Percentiles rank a stretch among this genome's conserved stretches.
phyloP scores from a whole-genome alignment of 2,329 filamentous ascomycete species.

The Pezicula radicicola region DNA sequence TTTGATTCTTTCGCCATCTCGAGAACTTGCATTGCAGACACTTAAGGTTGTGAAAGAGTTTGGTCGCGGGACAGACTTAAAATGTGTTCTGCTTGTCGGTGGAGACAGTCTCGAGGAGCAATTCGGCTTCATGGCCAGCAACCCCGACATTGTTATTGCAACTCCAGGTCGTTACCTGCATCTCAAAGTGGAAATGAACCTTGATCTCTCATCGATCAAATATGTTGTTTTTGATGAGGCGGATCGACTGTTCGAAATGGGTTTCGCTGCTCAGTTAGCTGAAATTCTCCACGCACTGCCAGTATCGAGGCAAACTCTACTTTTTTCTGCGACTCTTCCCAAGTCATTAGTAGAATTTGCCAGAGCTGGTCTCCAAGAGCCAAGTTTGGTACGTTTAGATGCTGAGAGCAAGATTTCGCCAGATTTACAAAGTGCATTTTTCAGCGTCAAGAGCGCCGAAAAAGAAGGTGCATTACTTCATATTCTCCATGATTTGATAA shows the following conservation, averaged over 20 bases:
- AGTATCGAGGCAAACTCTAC: slow-evolving; percentile 77
- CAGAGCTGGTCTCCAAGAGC: slow-evolving; percentile 87
- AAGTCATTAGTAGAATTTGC: slow-evolving; percentile 96
- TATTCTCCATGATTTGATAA: slow-evolving; percentile 86
- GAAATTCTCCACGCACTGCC: slow-evolving; percentile 92
- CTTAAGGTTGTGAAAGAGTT: slow-evolving; percentile 96
- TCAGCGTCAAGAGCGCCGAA: slow-evolving; percentile 86
- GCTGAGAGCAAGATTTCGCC: slow-evolving; percentile 95
- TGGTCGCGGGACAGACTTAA: slow-evolving; percentile 83
- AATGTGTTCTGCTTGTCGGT: slow-evolving; percentile 86
- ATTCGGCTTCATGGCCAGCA: slow-evolving; percentile 86
- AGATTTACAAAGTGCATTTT: slow-evolving; percentile 93
- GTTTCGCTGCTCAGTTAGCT: slow-evolving; percentile 87
- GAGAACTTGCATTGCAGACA: slow-evolving; percentile 92
- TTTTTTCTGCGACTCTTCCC: slow-evolving; percentile 94
- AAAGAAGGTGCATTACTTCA: slow-evolving; percentile 92
- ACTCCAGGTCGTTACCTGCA: slow-evolving; percentile 96
- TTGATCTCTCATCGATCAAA: slow-evolving; percentile 85
- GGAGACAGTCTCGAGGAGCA: slow-evolving; percentile 96
- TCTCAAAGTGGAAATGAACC: slow-evolving; percentile 91
- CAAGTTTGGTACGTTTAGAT: slow-evolving; percentile 84
- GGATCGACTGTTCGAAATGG: slow-evolving; percentile 97
- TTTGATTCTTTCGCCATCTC: slow-evolving; percentile 85
- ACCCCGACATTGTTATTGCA: slow-evolving; percentile 96
- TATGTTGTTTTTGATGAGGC: slow-evolving; percentile 99